A percentile compares a stretch with the other conserved stretches of the same genome.
phyloP scores from a whole-genome alignment of 2,329 filamentous ascomycete species.

The Paecilomyces formosus region DNA sequence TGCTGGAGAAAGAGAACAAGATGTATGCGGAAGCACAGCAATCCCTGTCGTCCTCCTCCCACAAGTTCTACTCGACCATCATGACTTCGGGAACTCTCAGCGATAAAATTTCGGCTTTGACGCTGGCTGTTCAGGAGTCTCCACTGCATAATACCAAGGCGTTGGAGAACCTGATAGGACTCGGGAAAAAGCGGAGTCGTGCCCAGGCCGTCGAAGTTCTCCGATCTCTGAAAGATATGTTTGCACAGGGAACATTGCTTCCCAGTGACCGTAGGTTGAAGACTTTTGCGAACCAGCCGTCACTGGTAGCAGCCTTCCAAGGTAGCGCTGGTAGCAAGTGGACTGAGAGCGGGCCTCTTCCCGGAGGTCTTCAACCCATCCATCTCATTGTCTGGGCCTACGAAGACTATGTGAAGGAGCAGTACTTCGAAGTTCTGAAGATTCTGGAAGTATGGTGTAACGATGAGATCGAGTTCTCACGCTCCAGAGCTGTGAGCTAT shows the following conservation, averaged over 20 bases:
- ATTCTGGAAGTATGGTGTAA: constrained; percentile 87
- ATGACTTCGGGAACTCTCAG: constrained; percentile 94
- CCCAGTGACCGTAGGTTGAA: constrained; percentile 75
- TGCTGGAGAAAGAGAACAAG: constrained; percentile 71
- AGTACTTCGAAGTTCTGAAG: constrained; percentile 89
- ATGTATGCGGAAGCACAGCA: constrained; percentile 66
- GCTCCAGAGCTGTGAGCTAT: constrained; percentile 80
- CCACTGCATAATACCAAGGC: constrained; percentile 87
- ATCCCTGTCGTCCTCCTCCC: constrained; percentile 72
- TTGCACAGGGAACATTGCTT: constrained; percentile 79
- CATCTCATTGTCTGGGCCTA: constrained; percentile 86
- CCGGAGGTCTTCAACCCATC: constrained; percentile 62
- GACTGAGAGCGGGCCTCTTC: constrained; percentile 62
- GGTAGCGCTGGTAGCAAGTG: constrained; percentile 54
- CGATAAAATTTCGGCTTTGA: constrained; percentile 93
- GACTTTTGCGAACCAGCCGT: constrained; percentile 72
- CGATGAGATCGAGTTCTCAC: constrained; percentile 91
- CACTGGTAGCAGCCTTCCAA: constrained; percentile 63
- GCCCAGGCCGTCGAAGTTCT: constrained; percentile 89
- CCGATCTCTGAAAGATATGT: constrained; percentile 85
- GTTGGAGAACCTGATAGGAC: constrained; percentile 70
- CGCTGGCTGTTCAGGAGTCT: constrained; percentile 89
- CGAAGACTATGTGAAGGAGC: constrained; percentile 90
- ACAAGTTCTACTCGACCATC: constrained; percentile 94
- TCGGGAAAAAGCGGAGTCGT: constrained; percentile 90